Conservation (phyloP, 2,329 filamentous ascomycete genomes). For the Plenodomus lindquistii region DNA sequence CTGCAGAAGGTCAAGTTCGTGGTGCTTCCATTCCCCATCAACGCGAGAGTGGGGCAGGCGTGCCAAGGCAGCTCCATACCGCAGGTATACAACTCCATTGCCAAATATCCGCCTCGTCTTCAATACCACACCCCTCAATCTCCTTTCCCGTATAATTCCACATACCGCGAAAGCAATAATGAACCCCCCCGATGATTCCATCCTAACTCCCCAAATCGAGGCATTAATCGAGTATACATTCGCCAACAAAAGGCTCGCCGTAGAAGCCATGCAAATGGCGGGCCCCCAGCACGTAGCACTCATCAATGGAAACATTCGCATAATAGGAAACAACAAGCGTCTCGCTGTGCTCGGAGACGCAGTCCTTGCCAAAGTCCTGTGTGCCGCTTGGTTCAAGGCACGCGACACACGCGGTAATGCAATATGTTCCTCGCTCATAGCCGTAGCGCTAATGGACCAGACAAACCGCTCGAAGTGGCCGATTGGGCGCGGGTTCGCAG, state of each 20-base stretch:
- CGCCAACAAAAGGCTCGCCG: slow-evolving; percentile 10
- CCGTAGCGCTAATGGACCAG: background rate
- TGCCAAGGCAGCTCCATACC: too few relatives aligned
- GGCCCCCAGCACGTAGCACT: background rate
- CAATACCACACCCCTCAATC: too few relatives aligned
- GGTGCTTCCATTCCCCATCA: too few relatives aligned
- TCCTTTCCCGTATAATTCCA: too few relatives aligned
- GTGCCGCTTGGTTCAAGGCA: slow-evolving; percentile 12
- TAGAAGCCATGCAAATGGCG: slow-evolving; percentile 18
- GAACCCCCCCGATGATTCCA: too few relatives aligned
- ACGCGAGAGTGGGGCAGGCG: too few relatives aligned
- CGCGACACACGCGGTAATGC: slow-evolving; percentile 6
- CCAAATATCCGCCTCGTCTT: too few relatives aligned
- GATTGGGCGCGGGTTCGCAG: slow-evolving; percentile 11
- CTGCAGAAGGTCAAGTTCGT: too few relatives aligned
- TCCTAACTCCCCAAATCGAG: slow-evolving; percentile 9
- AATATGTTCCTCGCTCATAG: background rate
- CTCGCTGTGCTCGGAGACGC: slow-evolving; percentile 15
- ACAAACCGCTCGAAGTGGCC: background rate
- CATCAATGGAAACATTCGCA: background rate
- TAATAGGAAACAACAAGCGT: slow-evolving; percentile 11
- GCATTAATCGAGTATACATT: slow-evolving; percentile 10
- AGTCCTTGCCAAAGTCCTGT: slow-evolving; percentile 8
- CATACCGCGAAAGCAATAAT: too few relatives aligned
- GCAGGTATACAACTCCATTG: too few relatives aligned